Evolutionary conservation across 257 asterid genomes (phyloP).

Genomic region (Catharanthus roseus): DNA sequence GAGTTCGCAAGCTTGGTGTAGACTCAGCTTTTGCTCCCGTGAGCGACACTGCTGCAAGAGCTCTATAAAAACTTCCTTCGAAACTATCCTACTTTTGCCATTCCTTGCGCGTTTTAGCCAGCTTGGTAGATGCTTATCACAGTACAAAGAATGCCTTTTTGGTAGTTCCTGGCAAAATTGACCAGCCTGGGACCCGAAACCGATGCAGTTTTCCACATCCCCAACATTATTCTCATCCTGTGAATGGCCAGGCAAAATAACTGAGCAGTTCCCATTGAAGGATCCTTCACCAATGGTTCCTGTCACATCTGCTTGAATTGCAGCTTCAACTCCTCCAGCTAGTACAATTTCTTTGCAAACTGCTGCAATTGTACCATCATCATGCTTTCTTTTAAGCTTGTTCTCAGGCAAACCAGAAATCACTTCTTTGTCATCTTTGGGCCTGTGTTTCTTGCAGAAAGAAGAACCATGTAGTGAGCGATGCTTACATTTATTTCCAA

Average conservation of each 20-base stretch:
- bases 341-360: conserved; percentile 34
- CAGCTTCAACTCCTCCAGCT: conserved; percentile 33
- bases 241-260: conserved; percentile 35
- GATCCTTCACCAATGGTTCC: conserved; percentile 35
- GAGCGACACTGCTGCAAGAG: conserved; percentile 61
- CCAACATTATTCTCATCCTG: conserved; percentile 28
- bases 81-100: conserved; percentile 86
- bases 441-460: conserved; percentile 95
- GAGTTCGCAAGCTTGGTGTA: conserved; percentile 93
- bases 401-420: conserved; percentile 31
- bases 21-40: conserved; percentile 63
- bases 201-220: conserved; percentile 59
- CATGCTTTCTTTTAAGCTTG: conserved; percentile 59
- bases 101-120: conserved; percentile 99
- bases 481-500: conserved; percentile 94
- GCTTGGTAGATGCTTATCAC: conserved; percentile 93
- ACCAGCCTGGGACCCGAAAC: conserved; percentile 49
- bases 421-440: conserved; percentile 44
- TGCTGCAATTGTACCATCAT: conserved; percentile 36
- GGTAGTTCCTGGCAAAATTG: conserved; percentile 61
- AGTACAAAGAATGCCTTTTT: conserved; percentile 70
- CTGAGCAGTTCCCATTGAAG: conserved; percentile 29
- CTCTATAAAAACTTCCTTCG: conserved; percentile 90
- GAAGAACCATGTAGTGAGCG: conserved; percentile 74
- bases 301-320: conserved; percentile 38